Evolutionary conservation across 2,329 filamentous ascomycete species (phyloP).

Genomic region (Penicillium sp.): DNA sequence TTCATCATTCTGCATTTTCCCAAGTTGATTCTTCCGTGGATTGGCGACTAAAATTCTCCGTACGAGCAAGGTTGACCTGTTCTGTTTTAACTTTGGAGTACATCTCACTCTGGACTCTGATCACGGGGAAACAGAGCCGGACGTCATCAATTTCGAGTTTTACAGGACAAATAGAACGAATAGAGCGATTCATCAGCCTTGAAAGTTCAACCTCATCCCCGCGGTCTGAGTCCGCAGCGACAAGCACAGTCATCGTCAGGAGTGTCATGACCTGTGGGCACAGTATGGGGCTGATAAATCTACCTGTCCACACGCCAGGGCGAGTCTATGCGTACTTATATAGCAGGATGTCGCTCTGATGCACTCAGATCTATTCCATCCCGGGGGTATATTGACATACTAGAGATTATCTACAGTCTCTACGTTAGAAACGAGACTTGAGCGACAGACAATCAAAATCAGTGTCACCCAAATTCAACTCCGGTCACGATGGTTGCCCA

Average conservation of each 20-base stretch:
- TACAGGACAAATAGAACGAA: slow-evolving; percentile 13
- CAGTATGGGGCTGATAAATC: too few relatives aligned
- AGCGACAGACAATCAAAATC: background rate
- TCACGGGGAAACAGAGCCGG: background rate
- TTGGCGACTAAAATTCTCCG: background rate
- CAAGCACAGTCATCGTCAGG: slow-evolving; percentile 20
- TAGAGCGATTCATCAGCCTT: background rate
- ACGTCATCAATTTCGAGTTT: slow-evolving; percentile 5
- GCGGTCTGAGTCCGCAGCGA: slow-evolving; percentile 18
- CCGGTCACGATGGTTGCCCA: slow-evolving; percentile 19
- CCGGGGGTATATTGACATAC: background rate
- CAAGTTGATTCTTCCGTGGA: background rate
- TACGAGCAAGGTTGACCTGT: background rate
- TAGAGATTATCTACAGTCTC: background rate
- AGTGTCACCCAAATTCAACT: slow-evolving; percentile 4
- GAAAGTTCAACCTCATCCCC: slow-evolving; percentile 13
- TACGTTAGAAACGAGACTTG: background rate
- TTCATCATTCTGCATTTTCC: background rate
- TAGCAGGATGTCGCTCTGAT: slow-evolving; percentile 13
- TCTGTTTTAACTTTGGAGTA: background rate
- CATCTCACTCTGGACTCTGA: background rate
- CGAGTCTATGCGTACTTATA: slow-evolving; percentile 10
- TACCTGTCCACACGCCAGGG: background rate
- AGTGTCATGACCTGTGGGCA: background rate
- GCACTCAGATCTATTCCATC: background rate